Conservation (phyloP, 305 asterid species). For the Fraxinus velutina region DNA sequence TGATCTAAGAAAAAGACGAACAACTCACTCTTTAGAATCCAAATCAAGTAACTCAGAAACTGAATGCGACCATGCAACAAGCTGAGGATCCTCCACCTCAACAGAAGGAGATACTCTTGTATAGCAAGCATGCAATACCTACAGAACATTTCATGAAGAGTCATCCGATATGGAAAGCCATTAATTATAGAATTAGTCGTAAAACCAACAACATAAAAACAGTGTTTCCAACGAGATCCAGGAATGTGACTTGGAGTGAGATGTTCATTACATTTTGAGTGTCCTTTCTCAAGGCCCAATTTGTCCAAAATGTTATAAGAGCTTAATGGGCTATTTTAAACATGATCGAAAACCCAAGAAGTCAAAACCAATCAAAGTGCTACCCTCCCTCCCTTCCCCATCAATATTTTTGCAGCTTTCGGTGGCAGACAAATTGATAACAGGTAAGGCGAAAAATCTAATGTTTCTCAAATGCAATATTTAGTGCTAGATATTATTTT, state of each 20-base stretch:
- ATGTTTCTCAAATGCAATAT: neutral
- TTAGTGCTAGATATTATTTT: neutral
- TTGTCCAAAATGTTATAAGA: neutral
- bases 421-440: neutral
- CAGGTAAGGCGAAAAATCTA: neutral
- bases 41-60: conserved; percentile 78
- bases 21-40: conserved; percentile 77
- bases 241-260: neutral
- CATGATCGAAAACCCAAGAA: neutral
- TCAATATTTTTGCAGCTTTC: neutral
- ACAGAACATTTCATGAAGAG: conserved; percentile 17
- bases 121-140: conserved; percentile 89
- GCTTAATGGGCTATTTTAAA: neutral
- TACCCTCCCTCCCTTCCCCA: neutral
- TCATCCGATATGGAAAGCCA: neutral
- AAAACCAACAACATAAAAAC: neutral
- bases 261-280: neutral
- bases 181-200: neutral
- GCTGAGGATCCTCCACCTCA: conserved; percentile 85
- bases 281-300: neutral
- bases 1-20: neutral
- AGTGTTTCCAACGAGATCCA: neutral
- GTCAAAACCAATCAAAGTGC: neutral
- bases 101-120: conserved; percentile 82
- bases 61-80: conserved; percentile 80